Evolutionary conservation across 2,329 filamentous ascomycete genomes (phyloP), one percentile per base, ranked within the genome.

Genomic region (Beauveria bassiana): DNA sequence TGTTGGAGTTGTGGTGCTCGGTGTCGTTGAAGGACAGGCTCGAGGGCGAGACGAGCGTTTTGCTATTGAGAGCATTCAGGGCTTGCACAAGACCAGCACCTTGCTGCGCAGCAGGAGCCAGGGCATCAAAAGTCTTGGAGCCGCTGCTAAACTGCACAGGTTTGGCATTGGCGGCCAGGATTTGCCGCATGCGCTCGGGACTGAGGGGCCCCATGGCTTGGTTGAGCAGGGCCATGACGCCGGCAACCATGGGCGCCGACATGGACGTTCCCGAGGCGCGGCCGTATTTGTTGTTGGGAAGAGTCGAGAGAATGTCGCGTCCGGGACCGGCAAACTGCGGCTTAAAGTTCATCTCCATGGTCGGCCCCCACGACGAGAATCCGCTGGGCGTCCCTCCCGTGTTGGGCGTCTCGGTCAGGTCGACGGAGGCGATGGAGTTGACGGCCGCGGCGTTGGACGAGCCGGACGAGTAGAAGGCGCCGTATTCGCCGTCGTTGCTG

Each of bases 321-420:
- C 84, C 83, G 2, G 82, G 80, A 1, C 81, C 75, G 18, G 77
- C 79, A 51, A 85, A 70, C 65, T 85, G 78, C 0, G 83, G 83
- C 69, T 84, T 84, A 50, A 81, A 70, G 50, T 81, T 78, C 65
- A 84, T 74, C 67, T 87, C 83, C 69, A 78, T 86, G 2, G 80
- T 84, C 2, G 84, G 84, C 5, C 84, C 84, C 85, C 84, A 87
- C 3, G 79, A 81, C 34, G 80, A 82, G 68, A 75, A 85, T 3
- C 70, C 71, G 67, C 79, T 84, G 40, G 81, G 68, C 54, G 78
- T 80, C 7, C 84, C 85, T 1, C 79, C 81, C 0, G 78, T 80
- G 12, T 85, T 85, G 52, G 77, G 77, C 4, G 74, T 77, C 70
- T 3, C 74, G 14, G 45, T 42, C 42, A 61, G 63, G 28, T 66